Conservation (phyloP, 371 early-diverging fungal species). For the Massospora cicadina region DNA sequence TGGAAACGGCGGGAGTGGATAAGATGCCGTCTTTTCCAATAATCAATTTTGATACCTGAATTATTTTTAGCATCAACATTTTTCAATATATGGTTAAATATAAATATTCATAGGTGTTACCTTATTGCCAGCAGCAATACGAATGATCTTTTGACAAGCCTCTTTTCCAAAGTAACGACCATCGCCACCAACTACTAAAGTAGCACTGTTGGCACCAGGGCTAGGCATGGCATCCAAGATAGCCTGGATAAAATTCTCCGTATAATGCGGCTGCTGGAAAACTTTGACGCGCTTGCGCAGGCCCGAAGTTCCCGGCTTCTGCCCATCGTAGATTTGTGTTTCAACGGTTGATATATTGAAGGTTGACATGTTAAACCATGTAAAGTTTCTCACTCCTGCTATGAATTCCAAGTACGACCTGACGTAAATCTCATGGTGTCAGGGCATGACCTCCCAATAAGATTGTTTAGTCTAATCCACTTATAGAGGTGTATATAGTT, state of each 20-base stretch:
- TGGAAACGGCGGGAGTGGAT: constrained; percentile 93
- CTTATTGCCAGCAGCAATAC: constrained; percentile 69
- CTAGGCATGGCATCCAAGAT: constrained; percentile 65
- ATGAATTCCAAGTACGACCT: no score
- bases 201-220: constrained; percentile 46
- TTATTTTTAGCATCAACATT: neutral
- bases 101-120: no score
- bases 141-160: constrained; percentile 75
- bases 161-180: constrained; percentile 80
- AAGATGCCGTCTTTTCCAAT: constrained; percentile 87
- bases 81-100: no score
- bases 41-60: constrained; percentile 63
- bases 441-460: no score
- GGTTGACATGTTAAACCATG: no score
- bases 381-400: no score
- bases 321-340: constrained; percentile 36
- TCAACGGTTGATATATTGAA: neutral
- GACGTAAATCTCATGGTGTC: no score
- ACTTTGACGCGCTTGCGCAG: constrained; percentile 89
- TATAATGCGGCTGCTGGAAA: constrained; percentile 86
- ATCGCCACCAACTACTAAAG: constrained; percentile 91
- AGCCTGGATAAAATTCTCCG: constrained; percentile 86
- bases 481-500: no score
- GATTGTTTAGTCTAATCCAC: no score
- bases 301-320: constrained; percentile 95